phyloP scores from a whole-genome alignment of 306 rosid genomes.

The Inga oerstediana region DNA sequence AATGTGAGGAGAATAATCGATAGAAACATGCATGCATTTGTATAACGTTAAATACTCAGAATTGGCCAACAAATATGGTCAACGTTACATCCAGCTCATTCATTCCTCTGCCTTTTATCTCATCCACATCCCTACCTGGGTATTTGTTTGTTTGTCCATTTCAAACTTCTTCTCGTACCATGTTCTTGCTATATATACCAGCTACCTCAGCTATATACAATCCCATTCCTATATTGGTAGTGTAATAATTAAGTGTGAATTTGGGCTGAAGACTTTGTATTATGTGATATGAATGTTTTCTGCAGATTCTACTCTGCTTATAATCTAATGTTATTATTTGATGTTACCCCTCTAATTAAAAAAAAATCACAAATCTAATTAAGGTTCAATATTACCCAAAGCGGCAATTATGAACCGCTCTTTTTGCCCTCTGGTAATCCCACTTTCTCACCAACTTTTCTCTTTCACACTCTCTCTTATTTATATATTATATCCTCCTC shows the following conservation, averaged over 20 bases:
- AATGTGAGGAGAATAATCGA: background rate
- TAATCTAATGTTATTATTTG: too few relatives aligned
- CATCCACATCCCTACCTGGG: background rate
- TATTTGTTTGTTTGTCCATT: background rate
- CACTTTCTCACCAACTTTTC: constrained; percentile 4
- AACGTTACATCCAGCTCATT: background rate
- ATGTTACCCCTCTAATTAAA: too few relatives aligned
- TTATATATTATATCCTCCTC: constrained; percentile 24
- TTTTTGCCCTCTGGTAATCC: background rate
- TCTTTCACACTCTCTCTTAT: background rate
- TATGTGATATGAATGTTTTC: too few relatives aligned
- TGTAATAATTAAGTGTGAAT: too few relatives aligned
- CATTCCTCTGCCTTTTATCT: background rate
- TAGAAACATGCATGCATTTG: background rate
- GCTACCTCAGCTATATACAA: background rate
- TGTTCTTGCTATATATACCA: background rate
- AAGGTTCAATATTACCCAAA: too few relatives aligned
- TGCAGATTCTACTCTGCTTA: too few relatives aligned
- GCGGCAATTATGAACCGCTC: background rate
- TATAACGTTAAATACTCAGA: too few relatives aligned
- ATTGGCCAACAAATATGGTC: too few relatives aligned
- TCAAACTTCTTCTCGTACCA: background rate
- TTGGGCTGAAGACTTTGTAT: too few relatives aligned
- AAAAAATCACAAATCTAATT: too few relatives aligned
- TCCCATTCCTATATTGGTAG: background rate